phyloP scores from a whole-genome alignment of 345 rosid species.

The Microthlaspi erraticum region DNA sequence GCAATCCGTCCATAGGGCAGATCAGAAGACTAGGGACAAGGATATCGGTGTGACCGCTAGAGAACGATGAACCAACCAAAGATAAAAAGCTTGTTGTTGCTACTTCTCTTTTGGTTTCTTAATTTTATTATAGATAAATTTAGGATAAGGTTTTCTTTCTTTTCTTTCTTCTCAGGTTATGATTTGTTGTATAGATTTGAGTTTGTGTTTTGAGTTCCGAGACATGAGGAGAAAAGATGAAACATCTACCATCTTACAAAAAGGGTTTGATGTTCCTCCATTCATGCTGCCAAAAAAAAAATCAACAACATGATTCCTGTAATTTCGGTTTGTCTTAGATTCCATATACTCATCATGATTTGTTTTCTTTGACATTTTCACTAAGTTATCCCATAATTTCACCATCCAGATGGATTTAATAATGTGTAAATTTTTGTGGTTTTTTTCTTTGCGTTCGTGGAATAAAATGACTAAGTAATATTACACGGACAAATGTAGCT shows the following conservation, averaged over 20 bases:
- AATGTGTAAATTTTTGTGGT: not conserved
- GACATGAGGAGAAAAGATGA: constrained; percentile 27
- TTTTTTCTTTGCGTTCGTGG: not conserved
- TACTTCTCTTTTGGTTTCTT: not conserved
- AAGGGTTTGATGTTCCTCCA: constrained; percentile 2
- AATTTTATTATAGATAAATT: constrained; percentile 1
- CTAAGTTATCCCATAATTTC: not conserved
- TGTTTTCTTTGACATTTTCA: constrained; percentile 33
- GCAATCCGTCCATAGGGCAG: constrained; percentile 59
- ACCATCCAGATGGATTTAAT: not conserved
- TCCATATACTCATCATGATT: constrained; percentile 18
- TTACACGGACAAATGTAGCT: too few species aligned
- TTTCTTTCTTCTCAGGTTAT: constrained; percentile 24
- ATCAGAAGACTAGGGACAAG: constrained; percentile 43
- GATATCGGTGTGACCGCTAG: constrained; percentile 43
- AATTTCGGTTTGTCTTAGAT: constrained; percentile 32
- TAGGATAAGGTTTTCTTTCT: constrained; percentile 25
- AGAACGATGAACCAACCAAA: constrained; percentile 28
- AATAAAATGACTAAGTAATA: not conserved
- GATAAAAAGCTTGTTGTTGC: not conserved
- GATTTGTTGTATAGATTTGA: constrained; percentile 46
- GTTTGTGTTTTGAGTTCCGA: constrained; percentile 32
- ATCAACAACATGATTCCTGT: constrained; percentile 33
- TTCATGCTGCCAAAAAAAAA: constrained; percentile 26
- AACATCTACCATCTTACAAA: constrained; percentile 23